These are phyloP conservation scores for Lasiosphaeria miniovina DNA, from an alignment of 495 filamentous ascomycete species.

Conservation along the genomic window DNA sequence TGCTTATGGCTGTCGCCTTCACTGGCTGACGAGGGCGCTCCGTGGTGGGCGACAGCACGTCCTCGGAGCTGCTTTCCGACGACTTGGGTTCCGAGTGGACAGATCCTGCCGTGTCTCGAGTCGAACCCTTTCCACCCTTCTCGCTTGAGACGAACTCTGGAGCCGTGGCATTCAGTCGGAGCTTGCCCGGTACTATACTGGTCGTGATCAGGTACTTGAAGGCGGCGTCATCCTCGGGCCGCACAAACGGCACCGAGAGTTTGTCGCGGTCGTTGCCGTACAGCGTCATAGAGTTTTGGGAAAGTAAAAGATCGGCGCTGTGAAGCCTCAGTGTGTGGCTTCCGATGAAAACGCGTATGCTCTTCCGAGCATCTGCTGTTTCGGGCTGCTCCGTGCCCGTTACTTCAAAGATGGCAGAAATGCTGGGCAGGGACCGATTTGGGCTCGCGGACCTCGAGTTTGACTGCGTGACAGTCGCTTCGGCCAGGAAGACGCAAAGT, in stretches of 20 bases:
- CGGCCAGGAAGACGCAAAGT: constrained; percentile 81
- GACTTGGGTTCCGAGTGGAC: constrained; percentile 13
- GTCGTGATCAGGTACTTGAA: constrained; percentile 74
- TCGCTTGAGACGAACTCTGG: constrained; percentile 46
- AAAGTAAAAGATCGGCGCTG: constrained; percentile 89
- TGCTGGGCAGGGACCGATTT: constrained; percentile 71
- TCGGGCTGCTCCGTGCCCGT: constrained; percentile 49
- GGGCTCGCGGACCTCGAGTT: constrained; percentile 72
- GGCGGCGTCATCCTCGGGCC: constrained; percentile 79
- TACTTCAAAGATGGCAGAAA: constrained; percentile 77
- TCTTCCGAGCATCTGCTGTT: constrained; percentile 45
- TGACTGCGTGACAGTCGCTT: constrained; percentile 76
- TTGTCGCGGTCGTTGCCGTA: constrained; percentile 85
- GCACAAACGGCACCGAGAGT: constrained; percentile 85
- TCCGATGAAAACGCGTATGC: constrained; percentile 78
- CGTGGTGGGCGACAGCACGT: constrained; percentile 23
- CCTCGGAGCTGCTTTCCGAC: constrained; percentile 21
- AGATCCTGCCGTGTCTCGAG: constrained; percentile 22
- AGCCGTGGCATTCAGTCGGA: constrained; percentile 49
- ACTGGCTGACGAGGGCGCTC: constrained; percentile 20
- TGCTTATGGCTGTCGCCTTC: constrained; percentile 35
- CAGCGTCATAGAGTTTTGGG: constrained; percentile 80
- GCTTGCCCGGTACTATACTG: constrained; percentile 46
- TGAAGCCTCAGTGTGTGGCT: constrained; percentile 83
- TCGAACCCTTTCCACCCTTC: constrained; percentile 22